These are phyloP conservation scores for Grammothele lineata DNA, from an alignment of 768 basidiomycete species.

Conservation along the genomic window DNA sequence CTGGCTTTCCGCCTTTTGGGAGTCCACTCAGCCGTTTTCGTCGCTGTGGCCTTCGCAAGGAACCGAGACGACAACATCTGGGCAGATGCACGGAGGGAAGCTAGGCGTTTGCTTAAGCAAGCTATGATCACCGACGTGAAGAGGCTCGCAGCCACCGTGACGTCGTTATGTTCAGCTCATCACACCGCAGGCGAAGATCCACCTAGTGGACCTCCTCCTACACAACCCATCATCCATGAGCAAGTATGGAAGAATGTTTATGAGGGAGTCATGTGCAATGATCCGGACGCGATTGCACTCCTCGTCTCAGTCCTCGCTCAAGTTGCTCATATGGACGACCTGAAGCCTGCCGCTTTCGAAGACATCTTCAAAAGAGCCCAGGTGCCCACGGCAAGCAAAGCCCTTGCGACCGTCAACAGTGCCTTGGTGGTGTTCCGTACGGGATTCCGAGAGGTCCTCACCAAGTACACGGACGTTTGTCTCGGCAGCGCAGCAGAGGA, in stretches of 20 bases:
- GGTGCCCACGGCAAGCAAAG: slow-evolving; percentile 16
- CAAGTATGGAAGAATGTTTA: slow-evolving; percentile 71
- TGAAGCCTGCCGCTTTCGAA: slow-evolving; percentile 51
- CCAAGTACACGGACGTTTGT: slow-evolving; percentile 61
- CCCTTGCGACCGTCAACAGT: slow-evolving; percentile 55
- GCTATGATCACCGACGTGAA: slow-evolving; percentile 32
- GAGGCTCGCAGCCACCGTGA: slow-evolving; percentile 28
- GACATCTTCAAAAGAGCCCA: slow-evolving; percentile 29
- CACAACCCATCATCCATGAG: slow-evolving; percentile 39
- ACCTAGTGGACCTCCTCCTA: slow-evolving; percentile 23
- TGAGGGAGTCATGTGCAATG: slow-evolving; percentile 50
- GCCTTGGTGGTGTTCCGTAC: slow-evolving; percentile 53
- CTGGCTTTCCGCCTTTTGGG: slow-evolving; percentile 39
- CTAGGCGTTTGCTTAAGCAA: slow-evolving; percentile 37
- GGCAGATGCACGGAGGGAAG: slow-evolving; percentile 35
- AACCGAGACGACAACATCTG: slow-evolving; percentile 37
- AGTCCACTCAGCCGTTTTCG: slow-evolving; percentile 46
- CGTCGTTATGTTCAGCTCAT: slow-evolving; percentile 30
- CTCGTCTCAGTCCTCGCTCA: slow-evolving; percentile 56
- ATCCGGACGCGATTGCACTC: slow-evolving; percentile 53
- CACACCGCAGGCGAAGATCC: slow-evolving; percentile 20
- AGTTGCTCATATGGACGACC: slow-evolving; percentile 61
- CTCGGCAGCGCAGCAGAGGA: slow-evolving; percentile 45
- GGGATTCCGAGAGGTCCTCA: slow-evolving; percentile 60
- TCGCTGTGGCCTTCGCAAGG: slow-evolving; percentile 42